Conservation (phyloP, 129 eudicot species). For the Ambrosia artemisiifolia region DNA sequence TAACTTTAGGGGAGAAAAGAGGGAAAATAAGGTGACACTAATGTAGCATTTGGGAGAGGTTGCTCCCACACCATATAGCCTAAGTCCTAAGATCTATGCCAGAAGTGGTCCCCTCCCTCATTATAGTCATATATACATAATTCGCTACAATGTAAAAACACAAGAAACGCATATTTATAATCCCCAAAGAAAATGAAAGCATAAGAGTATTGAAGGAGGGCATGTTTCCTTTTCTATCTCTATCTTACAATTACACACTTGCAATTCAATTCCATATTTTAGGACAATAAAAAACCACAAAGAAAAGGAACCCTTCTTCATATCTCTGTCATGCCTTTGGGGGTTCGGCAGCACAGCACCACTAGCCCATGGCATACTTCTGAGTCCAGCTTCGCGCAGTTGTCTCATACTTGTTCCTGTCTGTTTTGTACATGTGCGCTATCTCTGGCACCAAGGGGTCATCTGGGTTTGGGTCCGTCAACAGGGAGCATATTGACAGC, state of each 20-base stretch:
- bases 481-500: conserved; percentile 53
- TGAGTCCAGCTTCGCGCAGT: conserved; percentile 74
- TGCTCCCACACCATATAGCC: no score
- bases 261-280: conserved; percentile 30
- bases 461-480: conserved; percentile 60
- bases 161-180: not conserved
- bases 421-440: conserved; percentile 65
- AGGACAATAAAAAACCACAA: conserved; percentile 12
- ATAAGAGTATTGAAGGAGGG: conserved; percentile 16
- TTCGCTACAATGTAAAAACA: no score
- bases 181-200: conserved; percentile 28
- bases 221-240: conserved; percentile 24
- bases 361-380: conserved; percentile 64
- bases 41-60: no score
- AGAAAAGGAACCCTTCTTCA: conserved; percentile 30
- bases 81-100: no score
- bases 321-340: conserved; percentile 15
- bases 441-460: conserved; percentile 62
- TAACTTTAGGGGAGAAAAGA: no score
- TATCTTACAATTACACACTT: conserved; percentile 29
- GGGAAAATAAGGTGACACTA: no score
- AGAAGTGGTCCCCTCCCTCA: no score
- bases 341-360: conserved; percentile 18
- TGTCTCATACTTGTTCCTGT: conserved; percentile 54
- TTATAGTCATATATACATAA: no score